These are phyloP conservation scores for Phaeotremella skinneri DNA, from an alignment of 768 basidiomycete species.

Conservation along the genomic window DNA sequence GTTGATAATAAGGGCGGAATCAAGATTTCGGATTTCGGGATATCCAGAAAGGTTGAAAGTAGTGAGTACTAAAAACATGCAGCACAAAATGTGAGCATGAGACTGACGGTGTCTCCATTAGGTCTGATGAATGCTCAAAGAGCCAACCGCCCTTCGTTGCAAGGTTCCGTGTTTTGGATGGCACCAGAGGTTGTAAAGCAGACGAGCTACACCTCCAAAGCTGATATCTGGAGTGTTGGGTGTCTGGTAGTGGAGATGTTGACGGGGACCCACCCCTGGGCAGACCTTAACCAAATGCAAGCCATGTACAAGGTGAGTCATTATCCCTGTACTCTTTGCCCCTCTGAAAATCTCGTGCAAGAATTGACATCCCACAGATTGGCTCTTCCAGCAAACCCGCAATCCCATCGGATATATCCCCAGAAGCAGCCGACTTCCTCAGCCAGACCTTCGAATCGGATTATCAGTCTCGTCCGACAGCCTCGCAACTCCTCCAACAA, in stretches of 20 bases:
- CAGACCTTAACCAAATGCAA: constrained; percentile 96
- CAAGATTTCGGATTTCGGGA: constrained; percentile 97
- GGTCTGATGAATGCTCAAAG: constrained; percentile 58
- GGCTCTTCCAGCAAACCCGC: constrained; percentile 83
- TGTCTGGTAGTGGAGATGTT: constrained; percentile 96
- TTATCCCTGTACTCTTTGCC: constrained; percentile 13
- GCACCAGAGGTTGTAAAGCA: constrained; percentile 98
- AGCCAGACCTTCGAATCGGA: constrained; percentile 83
- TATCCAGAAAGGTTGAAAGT: constrained; percentile 95
- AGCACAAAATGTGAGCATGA: too few relatives aligned
- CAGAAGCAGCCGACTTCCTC: constrained; percentile 84
- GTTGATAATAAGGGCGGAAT: constrained; percentile 97
- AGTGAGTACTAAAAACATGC: constrained; percentile 70
- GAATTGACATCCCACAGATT: constrained; percentile 60
- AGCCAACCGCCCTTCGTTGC: constrained; percentile 83
- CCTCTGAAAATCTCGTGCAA: background rate
- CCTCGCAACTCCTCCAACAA: constrained; percentile 70
- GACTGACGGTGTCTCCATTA: constrained; percentile 18
- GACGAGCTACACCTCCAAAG: constrained; percentile 82
- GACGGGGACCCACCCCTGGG: constrained; percentile 93
- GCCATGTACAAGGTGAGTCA: constrained; percentile 85
- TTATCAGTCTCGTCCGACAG: constrained; percentile 74
- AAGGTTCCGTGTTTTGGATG: constrained; percentile 99
- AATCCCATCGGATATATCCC: constrained; percentile 85
- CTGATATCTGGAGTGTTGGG: constrained; percentile 95